A percentile compares a stretch with the other conserved stretches of the same genome.
Evolutionary conservation across 108 stramenopile genomes (phyloP).

Genomic region (Schizochytrium sp.): DNA sequence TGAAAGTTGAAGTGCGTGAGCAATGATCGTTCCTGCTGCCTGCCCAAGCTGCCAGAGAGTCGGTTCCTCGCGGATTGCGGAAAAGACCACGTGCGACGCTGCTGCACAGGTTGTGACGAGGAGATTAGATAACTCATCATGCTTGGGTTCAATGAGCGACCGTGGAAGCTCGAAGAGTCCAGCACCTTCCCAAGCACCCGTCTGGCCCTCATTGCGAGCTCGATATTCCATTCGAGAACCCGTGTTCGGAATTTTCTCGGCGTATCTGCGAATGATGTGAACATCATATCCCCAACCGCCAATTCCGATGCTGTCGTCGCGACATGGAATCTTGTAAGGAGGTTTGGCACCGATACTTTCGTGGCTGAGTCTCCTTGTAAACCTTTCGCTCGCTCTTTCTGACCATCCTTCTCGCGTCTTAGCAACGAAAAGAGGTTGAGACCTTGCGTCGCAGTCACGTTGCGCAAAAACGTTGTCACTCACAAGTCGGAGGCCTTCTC

Average conservation of each 20-base stretch:
- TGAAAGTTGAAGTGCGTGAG: no score
- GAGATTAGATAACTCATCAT: neutral
- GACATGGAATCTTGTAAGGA: neutral
- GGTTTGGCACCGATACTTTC: no score
- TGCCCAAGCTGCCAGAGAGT: neutral
- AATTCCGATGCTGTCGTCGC: neutral
- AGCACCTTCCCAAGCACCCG: neutral
- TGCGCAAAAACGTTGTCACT: neutral
- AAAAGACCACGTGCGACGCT: neutral
- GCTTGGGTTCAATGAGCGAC: neutral
- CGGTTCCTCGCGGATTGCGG: neutral
- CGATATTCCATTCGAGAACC: no score
- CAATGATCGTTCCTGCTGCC: neutral
- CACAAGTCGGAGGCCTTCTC: neutral
- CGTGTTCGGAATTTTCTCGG: neutral
- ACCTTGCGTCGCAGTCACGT: neutral
- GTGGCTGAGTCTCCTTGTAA: no score
- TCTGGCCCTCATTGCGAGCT: neutral
- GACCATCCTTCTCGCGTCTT: no score
- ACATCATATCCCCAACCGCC: neutral
- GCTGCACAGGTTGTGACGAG: neutral
- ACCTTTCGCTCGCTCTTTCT: no score
- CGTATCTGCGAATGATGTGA: neutral
- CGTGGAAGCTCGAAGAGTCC: neutral
- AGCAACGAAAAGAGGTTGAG: neutral